Evolutionary conservation across 1,139 yeast species (phyloP), one percentile per base, ranked within the genome.

Genomic region (Protomyces macrosporus): DNA sequence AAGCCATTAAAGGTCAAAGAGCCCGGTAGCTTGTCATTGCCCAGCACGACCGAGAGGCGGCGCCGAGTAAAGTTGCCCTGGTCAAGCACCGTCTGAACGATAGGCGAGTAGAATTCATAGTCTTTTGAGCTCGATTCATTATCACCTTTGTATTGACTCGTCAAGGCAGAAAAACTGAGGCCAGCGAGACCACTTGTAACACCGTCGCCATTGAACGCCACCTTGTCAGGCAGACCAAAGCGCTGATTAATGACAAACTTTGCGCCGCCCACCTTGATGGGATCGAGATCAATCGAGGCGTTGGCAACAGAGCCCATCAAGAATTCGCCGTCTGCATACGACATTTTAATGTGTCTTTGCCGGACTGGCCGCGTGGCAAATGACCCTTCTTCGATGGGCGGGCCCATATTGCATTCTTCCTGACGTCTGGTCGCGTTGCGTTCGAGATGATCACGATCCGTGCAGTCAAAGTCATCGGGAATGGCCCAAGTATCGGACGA

Each of bases 401-500:
- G 42, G 16, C 62, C 62, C 42, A 58, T 37, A 14, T 36, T 30
- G 35, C 62, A 58, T 9, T 16, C 33, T 34, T 33, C 52, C 12
- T 51, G 53, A 9, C 48, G 48, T n/a, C 48, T 42, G 10, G 30
- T 30, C 6, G 7, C 45, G 14, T 10, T 35, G 3, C n/a, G 16
- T 16, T 32, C 16, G 34, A 52, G 10, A 42, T 42, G 48, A 12
- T 52, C 53, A 6, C 16, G 33, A 30, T 58, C 62, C 10, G 53
- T 12, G 14, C 62, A 58, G 5, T 45, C 45, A 50, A 52, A 58
- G 12, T 52, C 45, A 33, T 58, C 30, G 12, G 51, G n/a, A 10
- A 58, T 35, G 6, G 53, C 36, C 62, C 62, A 58, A 1, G 62
- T 40, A 16, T 58, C 62, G 23, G 56, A 52, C 30, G 62, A 58